phyloP scores from a whole-genome alignment of 345 rosid genomes.

The Arabidopsis arenosa region DNA sequence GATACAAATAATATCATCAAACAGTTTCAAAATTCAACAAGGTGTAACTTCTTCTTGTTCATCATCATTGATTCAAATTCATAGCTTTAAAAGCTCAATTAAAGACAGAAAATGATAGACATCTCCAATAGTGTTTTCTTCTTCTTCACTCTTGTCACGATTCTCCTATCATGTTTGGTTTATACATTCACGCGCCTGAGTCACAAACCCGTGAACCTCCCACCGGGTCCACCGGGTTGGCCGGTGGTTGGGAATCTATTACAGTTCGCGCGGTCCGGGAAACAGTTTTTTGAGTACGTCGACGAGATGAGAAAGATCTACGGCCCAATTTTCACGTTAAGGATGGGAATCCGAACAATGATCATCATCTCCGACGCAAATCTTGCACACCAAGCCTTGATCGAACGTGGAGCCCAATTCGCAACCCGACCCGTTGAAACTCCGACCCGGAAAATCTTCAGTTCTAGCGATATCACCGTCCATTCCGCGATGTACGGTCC shows the following conservation, averaged over 20 bases:
- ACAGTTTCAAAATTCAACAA: neutral
- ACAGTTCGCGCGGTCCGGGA: slow-evolving; percentile 71
- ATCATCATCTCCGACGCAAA: slow-evolving; percentile 65
- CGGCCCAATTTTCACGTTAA: slow-evolving; percentile 75
- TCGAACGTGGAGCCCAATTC: slow-evolving; percentile 62
- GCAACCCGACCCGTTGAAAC: slow-evolving; percentile 77
- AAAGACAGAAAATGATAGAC: neutral
- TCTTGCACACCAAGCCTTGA: slow-evolving; percentile 70
- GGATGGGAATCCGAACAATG: slow-evolving; percentile 82
- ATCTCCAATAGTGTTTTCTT: neutral
- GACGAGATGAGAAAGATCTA: slow-evolving; percentile 57
- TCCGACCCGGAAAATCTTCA: slow-evolving; percentile 79
- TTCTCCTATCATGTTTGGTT: slow-evolving; percentile 48
- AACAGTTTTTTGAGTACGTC: slow-evolving; percentile 66
- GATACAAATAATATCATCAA: neutral
- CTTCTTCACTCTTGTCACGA: slow-evolving; percentile 28
- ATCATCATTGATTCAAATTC: too few relatives aligned
- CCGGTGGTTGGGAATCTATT: slow-evolving; percentile 91
- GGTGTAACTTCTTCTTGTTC: neutral
- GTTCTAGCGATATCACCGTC: slow-evolving; percentile 79
- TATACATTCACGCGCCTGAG: slow-evolving; percentile 37
- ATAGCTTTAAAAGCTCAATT: neutral
- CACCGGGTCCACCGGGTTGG: slow-evolving; percentile 89
- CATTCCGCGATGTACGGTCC: slow-evolving; percentile 82
- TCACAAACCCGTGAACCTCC: slow-evolving; percentile 53